phyloP scores from a whole-genome alignment of 2,329 filamentous ascomycete species.

The Scedosporium apiospermum region DNA sequence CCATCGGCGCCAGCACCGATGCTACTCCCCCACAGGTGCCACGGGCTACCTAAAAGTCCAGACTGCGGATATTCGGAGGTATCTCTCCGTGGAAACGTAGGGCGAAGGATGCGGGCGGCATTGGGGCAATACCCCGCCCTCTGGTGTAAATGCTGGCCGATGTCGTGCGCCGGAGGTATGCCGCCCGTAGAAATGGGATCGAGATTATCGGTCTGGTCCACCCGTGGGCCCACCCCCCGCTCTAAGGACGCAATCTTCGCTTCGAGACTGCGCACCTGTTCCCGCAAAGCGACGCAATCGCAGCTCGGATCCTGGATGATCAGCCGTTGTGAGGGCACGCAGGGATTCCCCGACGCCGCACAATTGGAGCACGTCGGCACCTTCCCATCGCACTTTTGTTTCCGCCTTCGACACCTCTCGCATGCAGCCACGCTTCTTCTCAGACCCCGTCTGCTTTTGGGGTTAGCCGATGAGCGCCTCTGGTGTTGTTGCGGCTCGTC shows the following conservation, averaged over 20 bases:
- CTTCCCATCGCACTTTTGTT: neutral
- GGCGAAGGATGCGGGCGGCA: neutral
- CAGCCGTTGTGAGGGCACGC: neutral
- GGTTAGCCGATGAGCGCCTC: too few relatives aligned
- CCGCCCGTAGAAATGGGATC: too few relatives aligned
- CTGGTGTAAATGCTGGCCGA: neutral
- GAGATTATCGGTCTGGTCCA: too few relatives aligned
- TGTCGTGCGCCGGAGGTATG: too few relatives aligned
- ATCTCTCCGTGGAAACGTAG: neutral
- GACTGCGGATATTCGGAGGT: neutral
- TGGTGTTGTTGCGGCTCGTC: too few relatives aligned
- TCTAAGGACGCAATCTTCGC: neutral
- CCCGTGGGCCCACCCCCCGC: too few relatives aligned
- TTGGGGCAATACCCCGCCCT: neutral
- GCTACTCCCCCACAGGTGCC: constrained; percentile 10
- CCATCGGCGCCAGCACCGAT: neutral
- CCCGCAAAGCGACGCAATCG: neutral
- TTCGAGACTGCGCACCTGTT: neutral
- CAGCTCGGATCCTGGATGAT: neutral
- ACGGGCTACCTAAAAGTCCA: constrained; percentile 9
- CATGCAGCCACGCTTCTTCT: too few relatives aligned
- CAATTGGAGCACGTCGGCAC: neutral
- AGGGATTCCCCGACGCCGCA: neutral
- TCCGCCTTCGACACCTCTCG: too few relatives aligned
- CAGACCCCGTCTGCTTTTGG: too few relatives aligned